Evolutionary conservation across 1,139 yeast genomes (phyloP), one percentile per base, ranked within the genome.

Genomic region (Yamadazyma membranifaciens): DNA sequence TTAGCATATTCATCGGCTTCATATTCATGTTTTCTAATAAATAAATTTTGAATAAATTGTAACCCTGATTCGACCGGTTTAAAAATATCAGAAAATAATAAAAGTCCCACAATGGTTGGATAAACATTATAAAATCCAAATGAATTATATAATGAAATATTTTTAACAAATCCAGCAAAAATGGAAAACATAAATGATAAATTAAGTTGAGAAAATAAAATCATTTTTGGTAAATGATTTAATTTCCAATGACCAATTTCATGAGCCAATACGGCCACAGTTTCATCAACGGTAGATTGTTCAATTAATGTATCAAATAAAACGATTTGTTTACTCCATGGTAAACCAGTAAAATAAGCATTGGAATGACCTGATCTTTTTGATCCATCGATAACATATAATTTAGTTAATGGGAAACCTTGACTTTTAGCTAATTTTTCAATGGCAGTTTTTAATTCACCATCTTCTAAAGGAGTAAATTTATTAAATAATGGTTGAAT

Each of bases 211-310:
- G 80, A 69, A 49, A 83, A 73, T 3, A 75, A 53, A 55, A 92
- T 64, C 74, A 82, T 76, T 59, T 82, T 82, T 13, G 89, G 70
- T 46, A 91, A 83, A 63, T 92, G 98, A 45, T 84, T 82, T 60
- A 85, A 74, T 52, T 85, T 84, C 98, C 98, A 92, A 63, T 92
- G 98, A 37, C 98, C 98, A 51, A 92, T 85, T 68, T 92, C 98
- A 59, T 92, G 98, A 16, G 96, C 98, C 54, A 92, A 73, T 1
- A 92, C 96, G 33, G 98, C 97, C 40, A 91, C 88, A 26, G 91
- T 87, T 63, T 92, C 96, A 37, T 77, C 78, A 27, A 80, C 77
- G 27, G 89, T 68, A 26, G 91, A 82, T 43, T 87, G 85, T 46
- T 86, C 82, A 50, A 92, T 83, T 65, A 92, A 76, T 7, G 98